phyloP scores from a whole-genome alignment of 148 eudicot species.

The Mesembryanthemum crystallinum region DNA sequence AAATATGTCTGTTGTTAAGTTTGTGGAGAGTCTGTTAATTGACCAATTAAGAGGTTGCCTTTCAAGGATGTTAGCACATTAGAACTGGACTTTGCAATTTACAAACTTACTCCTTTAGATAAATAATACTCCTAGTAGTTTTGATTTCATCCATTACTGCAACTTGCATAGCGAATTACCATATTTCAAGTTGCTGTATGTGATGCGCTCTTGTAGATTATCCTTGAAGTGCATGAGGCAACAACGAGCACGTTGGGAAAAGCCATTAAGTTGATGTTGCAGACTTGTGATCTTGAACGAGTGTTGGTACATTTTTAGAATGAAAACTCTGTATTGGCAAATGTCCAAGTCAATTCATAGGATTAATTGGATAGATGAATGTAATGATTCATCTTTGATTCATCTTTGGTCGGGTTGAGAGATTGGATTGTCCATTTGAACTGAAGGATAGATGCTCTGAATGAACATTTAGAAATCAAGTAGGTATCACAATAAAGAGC shows the following conservation, averaged over 20 bases:
- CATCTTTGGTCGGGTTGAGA: not conserved
- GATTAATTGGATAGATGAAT: not conserved
- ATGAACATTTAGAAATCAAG: not conserved
- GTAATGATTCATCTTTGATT: not conserved
- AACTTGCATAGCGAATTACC: not conserved
- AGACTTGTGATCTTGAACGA: not conserved
- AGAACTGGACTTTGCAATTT: not conserved
- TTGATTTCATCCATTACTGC: not conserved
- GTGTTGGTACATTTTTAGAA: not conserved
- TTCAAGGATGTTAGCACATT: not conserved
- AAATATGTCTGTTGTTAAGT: not conserved
- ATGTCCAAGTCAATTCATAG: not conserved
- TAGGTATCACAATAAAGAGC: not conserved
- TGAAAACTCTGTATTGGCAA: not conserved
- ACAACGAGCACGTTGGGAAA: too few relatives aligned
- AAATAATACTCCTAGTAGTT: not conserved
- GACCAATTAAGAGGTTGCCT: not conserved
- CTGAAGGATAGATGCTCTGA: not conserved
- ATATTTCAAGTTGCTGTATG: not conserved
- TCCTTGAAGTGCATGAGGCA: too few relatives aligned
- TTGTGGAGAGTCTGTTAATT: not conserved
- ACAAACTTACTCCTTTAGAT: not conserved
- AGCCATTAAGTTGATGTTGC: not conserved
- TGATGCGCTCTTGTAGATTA: too few relatives aligned
- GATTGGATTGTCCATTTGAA: not conserved